A percentile compares a stretch with the other conserved stretches of the same genome.
Conservation (phyloP, 768 basidiomycete species). For the Crassisporium funariophilum region DNA sequence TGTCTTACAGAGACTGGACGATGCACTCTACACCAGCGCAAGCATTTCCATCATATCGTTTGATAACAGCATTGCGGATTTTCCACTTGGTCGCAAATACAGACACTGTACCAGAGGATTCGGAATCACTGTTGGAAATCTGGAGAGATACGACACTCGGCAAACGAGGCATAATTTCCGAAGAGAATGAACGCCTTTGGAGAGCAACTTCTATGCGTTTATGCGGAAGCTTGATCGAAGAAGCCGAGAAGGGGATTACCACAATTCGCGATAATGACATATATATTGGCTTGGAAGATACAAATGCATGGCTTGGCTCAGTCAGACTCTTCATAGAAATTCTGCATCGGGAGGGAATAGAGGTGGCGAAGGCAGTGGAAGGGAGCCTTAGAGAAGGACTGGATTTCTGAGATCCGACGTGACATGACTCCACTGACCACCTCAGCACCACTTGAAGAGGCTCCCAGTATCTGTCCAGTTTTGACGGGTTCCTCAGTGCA, state of each 20-base stretch:
- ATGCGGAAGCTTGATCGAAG: slow-evolving; percentile 32
- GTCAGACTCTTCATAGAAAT: slow-evolving; percentile 33
- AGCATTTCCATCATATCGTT: slow-evolving; percentile 78
- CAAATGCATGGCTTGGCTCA: slow-evolving; percentile 8
- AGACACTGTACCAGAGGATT: slow-evolving; percentile 19
- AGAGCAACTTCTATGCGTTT: slow-evolving; percentile 37
- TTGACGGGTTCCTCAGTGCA: no score
- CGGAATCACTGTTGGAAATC: slow-evolving; percentile 32
- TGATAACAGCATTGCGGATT: slow-evolving; percentile 72
- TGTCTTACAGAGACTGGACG: slow-evolving; percentile 70
- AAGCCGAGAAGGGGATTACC: slow-evolving; percentile 16
- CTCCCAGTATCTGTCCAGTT: no score
- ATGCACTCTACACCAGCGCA: slow-evolving; percentile 61
- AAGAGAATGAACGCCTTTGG: slow-evolving; percentile 53
- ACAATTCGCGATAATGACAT: slow-evolving; percentile 5
- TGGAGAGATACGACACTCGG: slow-evolving; percentile 63
- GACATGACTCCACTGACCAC: no score
- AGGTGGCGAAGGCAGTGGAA: slow-evolving; percentile 51
- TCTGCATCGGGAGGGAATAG: slow-evolving; percentile 65
- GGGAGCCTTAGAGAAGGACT: slow-evolving; percentile 47
- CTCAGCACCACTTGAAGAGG: no score
- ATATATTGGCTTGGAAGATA: no score
- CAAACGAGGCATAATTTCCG: slow-evolving; percentile 44
- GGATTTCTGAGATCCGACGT: no score
- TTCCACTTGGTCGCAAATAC: slow-evolving; percentile 48